Percentiles rank a stretch among this genome's conserved stretches.
Evolutionary conservation across 257 asterid species (phyloP).

Genomic region (Pogostemon cablin): DNA sequence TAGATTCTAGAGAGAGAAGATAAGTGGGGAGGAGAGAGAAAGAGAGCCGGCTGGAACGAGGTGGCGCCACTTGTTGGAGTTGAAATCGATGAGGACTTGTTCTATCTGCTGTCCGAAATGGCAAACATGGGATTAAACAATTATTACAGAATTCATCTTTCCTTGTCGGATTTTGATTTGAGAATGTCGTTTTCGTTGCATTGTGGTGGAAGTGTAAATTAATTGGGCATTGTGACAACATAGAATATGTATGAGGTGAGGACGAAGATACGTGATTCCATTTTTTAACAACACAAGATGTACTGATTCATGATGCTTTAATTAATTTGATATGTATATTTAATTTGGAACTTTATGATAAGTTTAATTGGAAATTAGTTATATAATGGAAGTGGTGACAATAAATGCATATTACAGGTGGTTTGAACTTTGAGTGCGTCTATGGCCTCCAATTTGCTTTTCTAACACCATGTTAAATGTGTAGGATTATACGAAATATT

Average conservation of each 20-base stretch:
- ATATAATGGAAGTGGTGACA: too few species aligned
- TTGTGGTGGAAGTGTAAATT: conserved; percentile 21
- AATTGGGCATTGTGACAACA: conserved; percentile 26
- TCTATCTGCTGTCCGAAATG: conserved; percentile 57
- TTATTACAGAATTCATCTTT: conserved; percentile 8
- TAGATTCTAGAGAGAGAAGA: too few species aligned
- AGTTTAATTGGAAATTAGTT: too few species aligned
- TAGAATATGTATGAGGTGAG: conserved; percentile 12
- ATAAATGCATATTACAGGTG: too few species aligned
- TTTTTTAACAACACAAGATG: conserved; percentile 3
- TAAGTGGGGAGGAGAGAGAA: background rate
- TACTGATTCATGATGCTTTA: background rate
- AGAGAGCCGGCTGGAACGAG: conserved; percentile 57
- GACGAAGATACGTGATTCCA: conserved; percentile 8
- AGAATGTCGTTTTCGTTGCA: conserved; percentile 38
- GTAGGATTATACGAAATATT: too few species aligned
- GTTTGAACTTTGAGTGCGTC: too few species aligned
- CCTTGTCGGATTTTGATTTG: background rate
- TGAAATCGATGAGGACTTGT: conserved; percentile 72
- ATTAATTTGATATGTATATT: background rate
- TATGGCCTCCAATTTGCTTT: too few species aligned
- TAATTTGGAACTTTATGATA: background rate
- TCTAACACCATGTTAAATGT: too few species aligned
- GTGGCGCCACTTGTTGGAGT: conserved; percentile 65
- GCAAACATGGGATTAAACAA: background rate